A percentile compares a stretch with the other conserved stretches of the same genome.
Evolutionary conservation across 164 flowering plant species (phyloP).

Genomic region (Tetracentron sinense): DNA sequence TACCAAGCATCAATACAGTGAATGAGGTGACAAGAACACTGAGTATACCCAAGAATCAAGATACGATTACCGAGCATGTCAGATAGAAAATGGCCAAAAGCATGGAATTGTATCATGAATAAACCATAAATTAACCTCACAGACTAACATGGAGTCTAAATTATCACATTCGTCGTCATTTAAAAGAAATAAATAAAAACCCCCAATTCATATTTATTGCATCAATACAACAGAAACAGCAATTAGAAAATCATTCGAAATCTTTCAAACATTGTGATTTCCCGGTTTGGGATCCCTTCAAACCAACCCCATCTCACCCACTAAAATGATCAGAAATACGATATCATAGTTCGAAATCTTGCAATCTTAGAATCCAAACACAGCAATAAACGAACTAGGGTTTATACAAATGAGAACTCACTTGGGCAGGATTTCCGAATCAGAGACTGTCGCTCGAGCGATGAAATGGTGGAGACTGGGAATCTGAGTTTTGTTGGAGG

Average conservation of each 20-base stretch:
- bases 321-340: not conserved
- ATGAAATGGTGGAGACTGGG: constrained; percentile 7
- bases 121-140: not conserved
- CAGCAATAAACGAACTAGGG: not conserved
- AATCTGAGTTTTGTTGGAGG: not conserved
- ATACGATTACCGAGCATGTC: too few species aligned
- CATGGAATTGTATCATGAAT: too few species aligned
- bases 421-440: not conserved
- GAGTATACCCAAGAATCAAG: too few species aligned
- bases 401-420: not conserved
- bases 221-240: too few species aligned
- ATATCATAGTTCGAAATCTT: not conserved
- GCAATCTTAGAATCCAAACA: not conserved
- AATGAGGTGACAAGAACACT: too few species aligned
- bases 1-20: too few species aligned
- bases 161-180: not conserved
- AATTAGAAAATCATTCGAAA: too few species aligned
- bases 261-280: too few species aligned
- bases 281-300: too few species aligned
- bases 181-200: not conserved
- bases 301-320: too few species aligned
- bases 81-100: too few species aligned
- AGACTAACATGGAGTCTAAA: too few species aligned
- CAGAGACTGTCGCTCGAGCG: not conserved
- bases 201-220: not conserved